Base-by-base conservation (phyloP, 2,329 filamentous ascomycete genomes). In the Albophoma yamanashiensis region DNA sequence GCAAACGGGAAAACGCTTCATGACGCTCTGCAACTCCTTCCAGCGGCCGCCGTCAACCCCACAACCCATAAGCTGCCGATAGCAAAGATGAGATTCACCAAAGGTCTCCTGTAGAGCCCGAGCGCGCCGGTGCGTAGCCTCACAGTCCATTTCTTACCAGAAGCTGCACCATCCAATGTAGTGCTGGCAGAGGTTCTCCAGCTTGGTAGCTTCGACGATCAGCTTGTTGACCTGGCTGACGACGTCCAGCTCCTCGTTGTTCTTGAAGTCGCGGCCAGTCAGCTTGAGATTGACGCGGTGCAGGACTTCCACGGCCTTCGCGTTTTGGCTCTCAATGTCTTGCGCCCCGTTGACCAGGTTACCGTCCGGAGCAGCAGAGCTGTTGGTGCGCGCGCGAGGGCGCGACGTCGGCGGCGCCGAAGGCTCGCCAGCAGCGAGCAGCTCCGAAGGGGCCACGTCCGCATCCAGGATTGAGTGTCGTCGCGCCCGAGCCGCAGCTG, bases 111-210 rank as follows among this genome's bases (percentile, higher is more conserved):
- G 47, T 20, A 1, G 1, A 20, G 47, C 14, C 15, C 4, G 0
- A 34, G 25, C 14, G 25, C 17, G n/a, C 25, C 47, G 12, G 17
- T 12, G 12, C 11, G 27, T 27, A 17, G 17, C 15, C 17, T 2
- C 25, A 6, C 27, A 27, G 9, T n/a, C 20, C 27, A 20, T 34
- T 38, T 38, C 61, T 71, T 75, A 97, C 93, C 93, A 97, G 82
- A 97, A 97, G 75, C 91, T 95, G 76, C 93, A 97, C 93, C 93
- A 97, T 64, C 94, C 94, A 68, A 97, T 96, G 73, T 97, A 99
- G 78, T 97, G 94, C 79, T 97, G 94, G 73, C 94, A 99, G 63
- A 99, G 79, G 73, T 97, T 97, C 82, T 97, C 94, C 67, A 97
- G 80, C 70, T 94, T 97, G 8, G 94, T 99, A 27, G 94, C 94